Evolutionary conservation across 768 basidiomycete species (phyloP).

Genomic region (Boletus sensibilis): DNA sequence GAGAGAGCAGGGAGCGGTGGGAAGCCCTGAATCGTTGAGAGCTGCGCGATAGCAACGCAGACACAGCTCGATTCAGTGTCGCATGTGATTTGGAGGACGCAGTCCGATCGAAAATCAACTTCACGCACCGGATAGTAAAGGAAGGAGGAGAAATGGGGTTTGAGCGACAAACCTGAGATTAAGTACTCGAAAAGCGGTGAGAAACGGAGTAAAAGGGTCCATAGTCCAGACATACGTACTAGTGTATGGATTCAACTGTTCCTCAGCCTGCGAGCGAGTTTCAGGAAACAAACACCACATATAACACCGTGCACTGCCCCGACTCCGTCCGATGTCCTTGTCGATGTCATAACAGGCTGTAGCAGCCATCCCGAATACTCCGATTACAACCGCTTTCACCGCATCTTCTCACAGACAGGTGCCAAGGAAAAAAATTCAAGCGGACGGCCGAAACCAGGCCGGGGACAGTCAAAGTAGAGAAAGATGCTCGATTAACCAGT

Average conservation of each 20-base stretch:
- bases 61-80: neutral
- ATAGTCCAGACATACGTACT: neutral
- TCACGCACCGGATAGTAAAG: neutral
- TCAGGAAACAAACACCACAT: neutral
- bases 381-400: neutral
- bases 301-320: neutral
- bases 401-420: neutral
- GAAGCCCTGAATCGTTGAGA: neutral
- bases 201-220: neutral
- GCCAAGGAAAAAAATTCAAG: too few relatives aligned
- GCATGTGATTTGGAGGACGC: conserved; percentile 22
- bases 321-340: conserved; percentile 7
- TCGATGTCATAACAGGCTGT: neutral
- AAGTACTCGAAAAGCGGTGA: neutral
- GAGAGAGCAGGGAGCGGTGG: neutral
- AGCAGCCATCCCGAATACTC: neutral
- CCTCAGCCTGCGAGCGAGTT: neutral
- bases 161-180: neutral
- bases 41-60: neutral
- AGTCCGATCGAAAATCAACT: neutral
- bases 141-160: neutral
- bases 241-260: too few relatives aligned
- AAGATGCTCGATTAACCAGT: conserved; percentile 17
- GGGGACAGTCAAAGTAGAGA: too few relatives aligned
- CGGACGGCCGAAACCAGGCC: neutral